Evolutionary conservation across 495 filamentous ascomycete species (phyloP).

Genomic region (Penicillium canariense): DNA sequence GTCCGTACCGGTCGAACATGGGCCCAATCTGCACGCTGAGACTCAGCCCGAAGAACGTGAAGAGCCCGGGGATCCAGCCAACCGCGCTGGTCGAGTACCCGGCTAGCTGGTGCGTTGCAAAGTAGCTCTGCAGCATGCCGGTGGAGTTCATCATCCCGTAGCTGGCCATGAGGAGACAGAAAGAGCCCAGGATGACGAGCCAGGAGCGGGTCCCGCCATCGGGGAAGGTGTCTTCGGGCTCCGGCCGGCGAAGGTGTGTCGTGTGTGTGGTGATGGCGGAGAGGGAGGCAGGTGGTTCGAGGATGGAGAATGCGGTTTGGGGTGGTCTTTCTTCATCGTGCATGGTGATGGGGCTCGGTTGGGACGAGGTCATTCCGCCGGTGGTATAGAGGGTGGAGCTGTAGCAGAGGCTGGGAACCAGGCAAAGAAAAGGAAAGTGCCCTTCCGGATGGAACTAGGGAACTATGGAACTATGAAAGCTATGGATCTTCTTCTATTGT

Average conservation of each 20-base stretch:
- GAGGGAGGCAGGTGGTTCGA: conserved; percentile 22
- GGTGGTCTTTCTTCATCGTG: conserved; percentile 7
- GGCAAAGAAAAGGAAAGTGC: too few species aligned
- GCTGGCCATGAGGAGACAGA: conserved; percentile 57
- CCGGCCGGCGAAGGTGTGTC: conserved; percentile 12
- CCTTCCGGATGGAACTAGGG: too few species aligned
- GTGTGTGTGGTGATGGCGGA: conserved; percentile 24
- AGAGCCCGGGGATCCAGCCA: conserved; percentile 64
- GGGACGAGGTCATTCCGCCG: neutral
- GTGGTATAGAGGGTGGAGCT: neutral
- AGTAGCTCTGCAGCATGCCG: conserved; percentile 63
- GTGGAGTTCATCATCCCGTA: conserved; percentile 63
- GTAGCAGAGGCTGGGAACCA: too few species aligned
- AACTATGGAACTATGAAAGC: too few species aligned
- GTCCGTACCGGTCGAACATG: conserved; percentile 61
- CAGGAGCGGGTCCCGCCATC: conserved; percentile 61
- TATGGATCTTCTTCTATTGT: too few species aligned
- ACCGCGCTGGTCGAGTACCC: conserved; percentile 54
- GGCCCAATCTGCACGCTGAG: conserved; percentile 64
- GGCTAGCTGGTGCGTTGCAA: conserved; percentile 56
- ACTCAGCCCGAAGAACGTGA: conserved; percentile 61
- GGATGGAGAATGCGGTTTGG: conserved; percentile 19
- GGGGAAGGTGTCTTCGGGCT: conserved; percentile 45
- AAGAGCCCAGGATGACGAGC: conserved; percentile 64
- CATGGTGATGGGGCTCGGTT: neutral